Evolutionary conservation across 2,329 filamentous ascomycete genomes (phyloP).

Genomic region (Lachnellula hyalina): DNA sequence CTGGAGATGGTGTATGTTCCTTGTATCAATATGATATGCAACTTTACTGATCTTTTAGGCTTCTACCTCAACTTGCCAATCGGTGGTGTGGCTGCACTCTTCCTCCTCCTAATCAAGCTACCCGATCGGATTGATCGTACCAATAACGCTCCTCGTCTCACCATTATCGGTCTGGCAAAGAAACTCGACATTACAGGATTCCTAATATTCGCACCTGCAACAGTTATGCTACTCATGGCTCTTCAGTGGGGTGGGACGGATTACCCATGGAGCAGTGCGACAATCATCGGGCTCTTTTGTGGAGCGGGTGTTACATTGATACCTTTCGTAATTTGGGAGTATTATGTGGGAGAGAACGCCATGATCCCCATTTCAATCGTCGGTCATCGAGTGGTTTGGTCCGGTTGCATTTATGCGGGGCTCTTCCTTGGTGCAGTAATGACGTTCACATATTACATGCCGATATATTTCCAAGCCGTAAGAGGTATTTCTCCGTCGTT

Average conservation of each 20-base stretch:
- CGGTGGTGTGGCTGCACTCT: conserved; percentile 29
- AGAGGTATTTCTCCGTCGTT: conserved; percentile 13
- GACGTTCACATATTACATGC: conserved; percentile 12
- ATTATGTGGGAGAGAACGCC: conserved; percentile 20
- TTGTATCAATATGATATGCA: not conserved
- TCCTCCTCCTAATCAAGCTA: conserved; percentile 34
- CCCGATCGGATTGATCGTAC: conserved; percentile 16
- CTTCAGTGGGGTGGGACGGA: conserved; percentile 31
- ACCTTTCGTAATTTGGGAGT: conserved; percentile 24
- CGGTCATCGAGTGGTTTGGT: conserved; percentile 16
- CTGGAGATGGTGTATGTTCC: conserved; percentile 12
- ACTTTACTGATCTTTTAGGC: conserved; percentile 12
- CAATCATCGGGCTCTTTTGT: conserved; percentile 25
- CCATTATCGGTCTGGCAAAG: not conserved
- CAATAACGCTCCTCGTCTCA: not conserved
- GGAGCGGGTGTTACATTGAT: conserved; percentile 18
- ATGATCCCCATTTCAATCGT: conserved; percentile 25
- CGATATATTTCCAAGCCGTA: conserved; percentile 32
- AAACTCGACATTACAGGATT: conserved; percentile 31
- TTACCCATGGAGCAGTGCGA: conserved; percentile 29
- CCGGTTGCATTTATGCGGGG: conserved; percentile 1
- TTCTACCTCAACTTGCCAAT: conserved; percentile 37
- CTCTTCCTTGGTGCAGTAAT: conserved; percentile 6
- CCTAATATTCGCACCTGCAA: conserved; percentile 29
- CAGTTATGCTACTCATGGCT: conserved; percentile 31